phyloP scores from a whole-genome alignment of 805 yeast species.

The Starmerella kuoi region DNA sequence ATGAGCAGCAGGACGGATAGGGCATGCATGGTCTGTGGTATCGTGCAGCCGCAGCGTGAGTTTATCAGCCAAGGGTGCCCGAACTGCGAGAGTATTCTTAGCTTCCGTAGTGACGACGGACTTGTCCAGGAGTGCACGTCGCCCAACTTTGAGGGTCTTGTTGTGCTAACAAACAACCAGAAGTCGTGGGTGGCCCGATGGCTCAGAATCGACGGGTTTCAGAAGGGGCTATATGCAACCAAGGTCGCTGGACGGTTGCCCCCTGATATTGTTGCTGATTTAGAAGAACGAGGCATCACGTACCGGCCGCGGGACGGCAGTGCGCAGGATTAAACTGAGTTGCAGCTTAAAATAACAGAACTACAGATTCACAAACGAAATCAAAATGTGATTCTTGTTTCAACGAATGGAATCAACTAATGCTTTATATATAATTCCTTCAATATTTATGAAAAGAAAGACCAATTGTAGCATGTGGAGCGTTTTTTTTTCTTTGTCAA shows the following conservation, averaged over 20 bases:
- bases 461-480: no score
- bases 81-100: constrained; percentile 82
- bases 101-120: constrained; percentile 65
- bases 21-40: constrained; percentile 95
- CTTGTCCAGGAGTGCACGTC: constrained; percentile 86
- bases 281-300: constrained; percentile 61
- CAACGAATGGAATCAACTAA: no score
- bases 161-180: constrained; percentile 75
- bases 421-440: no score
- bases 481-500: no score
- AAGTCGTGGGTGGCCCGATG: constrained; percentile 94
- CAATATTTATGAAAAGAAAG: no score
- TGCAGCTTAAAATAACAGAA: no score
- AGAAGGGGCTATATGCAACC: constrained; percentile 85
- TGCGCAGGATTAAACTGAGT: constrained; percentile 30
- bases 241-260: constrained; percentile 87
- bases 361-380: no score
- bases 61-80: constrained; percentile 88
- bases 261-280: constrained; percentile 62
- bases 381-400: no score
- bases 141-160: constrained; percentile 88
- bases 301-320: constrained; percentile 92
- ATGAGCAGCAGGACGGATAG: constrained; percentile 44
- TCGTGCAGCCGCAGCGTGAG: constrained; percentile 63
- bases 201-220: constrained; percentile 81